Percentiles rank a stretch among this genome's conserved stretches.
phyloP scores from a whole-genome alignment of 2,329 filamentous ascomycete genomes.

The Xylariaceae sp. region DNA sequence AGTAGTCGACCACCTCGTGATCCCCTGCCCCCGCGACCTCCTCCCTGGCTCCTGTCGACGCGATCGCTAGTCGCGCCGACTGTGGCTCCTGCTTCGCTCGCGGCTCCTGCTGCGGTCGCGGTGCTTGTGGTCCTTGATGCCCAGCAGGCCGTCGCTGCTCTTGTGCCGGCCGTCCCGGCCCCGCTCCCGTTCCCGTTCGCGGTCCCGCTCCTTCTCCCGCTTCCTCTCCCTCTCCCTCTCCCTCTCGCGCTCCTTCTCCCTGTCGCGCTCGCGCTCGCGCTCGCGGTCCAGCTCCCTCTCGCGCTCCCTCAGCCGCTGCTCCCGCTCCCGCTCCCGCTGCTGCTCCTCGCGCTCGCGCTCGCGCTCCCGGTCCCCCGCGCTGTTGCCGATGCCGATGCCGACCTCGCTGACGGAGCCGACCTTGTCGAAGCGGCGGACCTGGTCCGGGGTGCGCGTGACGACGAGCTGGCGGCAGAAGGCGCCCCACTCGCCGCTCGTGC shows the following conservation, averaged over 20 bases:
- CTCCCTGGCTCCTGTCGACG: no score
- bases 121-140: slow-evolving; percentile 20
- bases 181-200: slow-evolving; percentile 8
- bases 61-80: background rate
- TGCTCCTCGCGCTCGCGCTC: slow-evolving; percentile 12
- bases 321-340: slow-evolving; percentile 6
- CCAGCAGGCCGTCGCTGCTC: slow-evolving; percentile 14
- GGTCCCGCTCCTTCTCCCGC: slow-evolving; percentile 10
- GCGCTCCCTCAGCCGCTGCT: slow-evolving; percentile 5
- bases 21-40: no score
- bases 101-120: slow-evolving; percentile 16
- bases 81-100: background rate
- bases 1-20: no score
- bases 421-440: slow-evolving; percentile 46
- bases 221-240: slow-evolving; percentile 9
- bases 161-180: slow-evolving; percentile 8
- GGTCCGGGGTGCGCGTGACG: slow-evolving; percentile 52
- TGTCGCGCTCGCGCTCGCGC: slow-evolving; percentile 15
- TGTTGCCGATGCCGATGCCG: slow-evolving; percentile 5
- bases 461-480: slow-evolving; percentile 67
- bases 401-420: slow-evolving; percentile 21
- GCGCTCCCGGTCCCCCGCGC: background rate
- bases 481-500: slow-evolving; percentile 69
- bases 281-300: slow-evolving; percentile 10
- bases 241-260: slow-evolving; percentile 10